Evolutionary conservation across 306 rosid genomes (phyloP).

Genomic region (Hylodesmum podocarpum): DNA sequence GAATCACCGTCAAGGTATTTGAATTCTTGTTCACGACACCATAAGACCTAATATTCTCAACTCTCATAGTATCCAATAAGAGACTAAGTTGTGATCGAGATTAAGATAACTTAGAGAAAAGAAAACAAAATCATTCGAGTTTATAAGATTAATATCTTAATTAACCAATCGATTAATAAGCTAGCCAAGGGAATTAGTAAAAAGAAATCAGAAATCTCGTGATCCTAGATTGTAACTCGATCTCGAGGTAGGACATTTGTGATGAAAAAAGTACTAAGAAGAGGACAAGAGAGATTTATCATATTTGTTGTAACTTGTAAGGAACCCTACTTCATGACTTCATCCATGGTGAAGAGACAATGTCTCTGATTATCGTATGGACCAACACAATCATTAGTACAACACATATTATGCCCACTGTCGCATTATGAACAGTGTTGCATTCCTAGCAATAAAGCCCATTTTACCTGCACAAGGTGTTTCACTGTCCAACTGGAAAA

Average conservation of each 20-base stretch:
- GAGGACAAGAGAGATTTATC: conserved; percentile 31
- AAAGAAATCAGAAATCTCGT: not conserved
- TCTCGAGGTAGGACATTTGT: not conserved
- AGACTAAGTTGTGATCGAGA: not conserved
- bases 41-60: not conserved
- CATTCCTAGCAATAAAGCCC: conserved; percentile 29
- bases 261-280: conserved; percentile 32
- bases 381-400: conserved; percentile 35
- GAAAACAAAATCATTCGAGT: not conserved
- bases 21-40: not conserved
- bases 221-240: not conserved
- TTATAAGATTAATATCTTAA: not conserved
- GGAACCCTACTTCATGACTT: conserved; percentile 14
- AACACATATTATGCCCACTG: conserved; percentile 27
- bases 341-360: conserved; percentile 31
- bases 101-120: not conserved
- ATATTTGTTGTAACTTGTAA: not conserved
- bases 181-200: not conserved
- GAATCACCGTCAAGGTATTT: not conserved
- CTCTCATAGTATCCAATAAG: not conserved
- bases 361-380: conserved; percentile 39
- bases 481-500: no score
- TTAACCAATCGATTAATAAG: not conserved
- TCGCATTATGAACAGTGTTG: no score
- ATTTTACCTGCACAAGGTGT: no score